Evolutionary conservation across 2,329 filamentous ascomycete genomes (phyloP), one percentile per base, ranked within the genome.

Genomic region (Ceratocystiopsis minuta): DNA sequence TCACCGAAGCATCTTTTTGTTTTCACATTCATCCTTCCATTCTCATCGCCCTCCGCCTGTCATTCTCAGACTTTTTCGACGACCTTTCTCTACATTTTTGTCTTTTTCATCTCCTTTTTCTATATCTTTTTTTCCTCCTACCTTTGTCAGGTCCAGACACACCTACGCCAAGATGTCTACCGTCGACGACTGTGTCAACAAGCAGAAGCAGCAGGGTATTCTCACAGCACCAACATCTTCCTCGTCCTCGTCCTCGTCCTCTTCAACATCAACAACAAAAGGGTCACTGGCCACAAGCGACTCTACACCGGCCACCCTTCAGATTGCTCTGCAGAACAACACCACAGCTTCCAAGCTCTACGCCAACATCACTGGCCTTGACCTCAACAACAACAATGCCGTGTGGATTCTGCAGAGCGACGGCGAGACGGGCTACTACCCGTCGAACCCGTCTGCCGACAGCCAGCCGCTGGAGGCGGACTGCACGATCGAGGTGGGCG

Each of bases 291-390:
- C 20, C 7, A 28, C 24, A 36, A 18, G 34, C 9, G 36, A 37
- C 10, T 3, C 36, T 5, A 16, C 41, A 4, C 16, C 38, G 11
- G 13, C 40, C 0, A 75, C 69, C 10, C 60, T 83, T 37, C 63
- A 70, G 40, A 67, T 85, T 45, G 67, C 70, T 12, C 58, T 86
- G 16, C 63, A 69, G 50, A 86, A 86, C 60, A 70, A 72, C 50
- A 80, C 78, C 2, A 60, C 60, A 28, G 76, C 77, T 1, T 59
- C 62, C 41, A 68, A 59, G 32, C 69, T 75, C 36, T 84, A 72
- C 51, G 80, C 75, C 16, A 80, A 82, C 55, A 72, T 83, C 53
- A 81, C 73, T 4, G 76, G 76, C 12, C 63, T 66, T 18, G 71
- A 73, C 2, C 57, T 78, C 31, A 65, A 73, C 38, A 51, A 57